Evolutionary conservation across 768 basidiomycete genomes (phyloP), one percentile per base, ranked within the genome.

Genomic region (Rhodotorula paludigena): DNA sequence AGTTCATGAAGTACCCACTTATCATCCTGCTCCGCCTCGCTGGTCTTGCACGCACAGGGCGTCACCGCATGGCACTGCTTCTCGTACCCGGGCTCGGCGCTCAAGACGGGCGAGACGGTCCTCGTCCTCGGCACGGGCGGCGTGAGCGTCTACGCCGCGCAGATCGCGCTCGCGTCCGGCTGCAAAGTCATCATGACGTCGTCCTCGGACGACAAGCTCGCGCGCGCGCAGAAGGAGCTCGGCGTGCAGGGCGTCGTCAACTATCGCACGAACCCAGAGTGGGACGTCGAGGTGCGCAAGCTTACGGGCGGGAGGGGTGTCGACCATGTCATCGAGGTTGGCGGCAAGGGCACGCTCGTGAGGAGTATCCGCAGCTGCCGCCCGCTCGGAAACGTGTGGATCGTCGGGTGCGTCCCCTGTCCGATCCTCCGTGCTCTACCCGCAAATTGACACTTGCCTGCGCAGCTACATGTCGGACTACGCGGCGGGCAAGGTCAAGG

Each of bases 151-250:
- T 86, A 84, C 71, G 86, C 80, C 5, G 64, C 65, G 0, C 85
- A 87, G 76, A 77, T 88, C 52, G 86, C 86, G 4, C 81, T 85
- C 49, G 83, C 84, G 5, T 81, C 84, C 14, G 86, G 86, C 42
- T 86, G 86, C 4, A 82, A 78, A 2, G 85, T 87, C 64, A 86
- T 89, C 70, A 81, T 82, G 35, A 88, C 86, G 0, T 87, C 86
- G 1, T 87, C 85, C 1, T 85, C 85, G 0, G 85, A 87, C 71
- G 81, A 82, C 54, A 89, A 88, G 63, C 58, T 87, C 23, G 57
- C 38, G 11, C n/a, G 53, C 12, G 53, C 28, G 57, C 45, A 54
- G n/a, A 80, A 82, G 66, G 68, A 82, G 36, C 85, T 81, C 15
- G 77, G 79, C 52, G 81, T 80, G 51, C 81, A 86, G n/a, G 56